phyloP scores from a whole-genome alignment of 371 early-diverging fungal species.

The Mortierella sp. region DNA sequence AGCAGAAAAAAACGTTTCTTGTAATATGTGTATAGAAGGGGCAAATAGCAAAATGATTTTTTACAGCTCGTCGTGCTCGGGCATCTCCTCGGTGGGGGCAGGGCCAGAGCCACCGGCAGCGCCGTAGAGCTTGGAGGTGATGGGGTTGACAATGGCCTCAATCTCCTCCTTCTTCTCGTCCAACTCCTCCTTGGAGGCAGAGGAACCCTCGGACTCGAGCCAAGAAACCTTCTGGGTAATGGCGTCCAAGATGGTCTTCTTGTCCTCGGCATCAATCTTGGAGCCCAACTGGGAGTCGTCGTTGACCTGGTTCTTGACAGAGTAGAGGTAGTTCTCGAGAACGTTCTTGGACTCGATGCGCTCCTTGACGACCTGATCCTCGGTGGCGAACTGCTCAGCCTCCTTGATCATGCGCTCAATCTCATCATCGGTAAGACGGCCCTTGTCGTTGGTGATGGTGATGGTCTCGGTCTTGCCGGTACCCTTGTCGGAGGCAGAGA shows the following conservation, averaged over 20 bases:
- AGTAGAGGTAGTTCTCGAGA: constrained; percentile 94
- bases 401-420: constrained; percentile 97
- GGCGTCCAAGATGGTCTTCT: constrained; percentile 62
- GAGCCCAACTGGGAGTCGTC: constrained; percentile 77
- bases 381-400: constrained; percentile 92
- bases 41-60: constrained; percentile 7
- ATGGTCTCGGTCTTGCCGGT: constrained; percentile 95
- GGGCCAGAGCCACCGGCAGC: constrained; percentile 65
- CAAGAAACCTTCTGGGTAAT: constrained; percentile 68
- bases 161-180: constrained; percentile 88
- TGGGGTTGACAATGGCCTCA: constrained; percentile 90
- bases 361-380: constrained; percentile 90
- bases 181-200: constrained; percentile 71
- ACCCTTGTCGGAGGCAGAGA: constrained; percentile 96
- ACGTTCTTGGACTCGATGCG: constrained; percentile 92
- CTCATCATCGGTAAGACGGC: constrained; percentile 95
- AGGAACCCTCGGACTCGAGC: constrained; percentile 70
- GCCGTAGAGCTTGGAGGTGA: constrained; percentile 87
- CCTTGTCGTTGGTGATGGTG: constrained; percentile 97
- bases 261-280: constrained; percentile 74
- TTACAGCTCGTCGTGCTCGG: constrained; percentile 85
- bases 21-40: background rate
- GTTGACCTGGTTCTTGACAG: constrained; percentile 83
- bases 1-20: constrained; percentile 12
- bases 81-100: constrained; percentile 75